Evolutionary conservation across 2,329 filamentous ascomycete genomes (phyloP).

Genomic region (Ophiocordyceps polyrhachis-furcata): DNA sequence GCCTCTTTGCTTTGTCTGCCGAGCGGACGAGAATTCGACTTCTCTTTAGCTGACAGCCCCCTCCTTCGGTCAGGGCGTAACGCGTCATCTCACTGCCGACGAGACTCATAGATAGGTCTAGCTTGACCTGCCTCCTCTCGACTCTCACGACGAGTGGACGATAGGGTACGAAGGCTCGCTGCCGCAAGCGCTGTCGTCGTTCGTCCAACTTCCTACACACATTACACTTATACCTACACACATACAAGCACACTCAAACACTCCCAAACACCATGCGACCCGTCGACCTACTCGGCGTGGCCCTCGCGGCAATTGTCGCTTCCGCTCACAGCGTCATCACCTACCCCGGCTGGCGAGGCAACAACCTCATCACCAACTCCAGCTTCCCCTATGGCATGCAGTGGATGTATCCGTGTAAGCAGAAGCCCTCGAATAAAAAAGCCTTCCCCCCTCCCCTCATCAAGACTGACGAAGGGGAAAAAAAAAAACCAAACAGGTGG

Average conservation of each 20-base stretch:
- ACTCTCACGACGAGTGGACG: neutral
- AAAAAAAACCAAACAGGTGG: conserved; percentile 45
- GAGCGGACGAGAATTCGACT: neutral
- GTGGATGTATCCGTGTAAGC: conserved; percentile 85
- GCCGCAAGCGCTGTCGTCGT: neutral
- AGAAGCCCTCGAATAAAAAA: neutral
- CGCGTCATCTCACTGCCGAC: neutral
- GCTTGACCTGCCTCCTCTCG: neutral
- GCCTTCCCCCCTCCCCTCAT: neutral
- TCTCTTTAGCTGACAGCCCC: neutral
- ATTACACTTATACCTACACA: no score
- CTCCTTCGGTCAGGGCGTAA: neutral
- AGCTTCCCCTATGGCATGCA: conserved; percentile 81
- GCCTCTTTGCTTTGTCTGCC: neutral
- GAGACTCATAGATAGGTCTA: neutral
- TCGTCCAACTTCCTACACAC: neutral
- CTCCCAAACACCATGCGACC: neutral
- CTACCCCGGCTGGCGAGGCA: conserved; percentile 73
- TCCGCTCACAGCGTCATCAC: conserved; percentile 66
- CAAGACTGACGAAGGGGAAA: neutral
- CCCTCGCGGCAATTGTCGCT: conserved; percentile 25
- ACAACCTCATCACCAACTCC: conserved; percentile 65
- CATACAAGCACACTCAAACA: no score
- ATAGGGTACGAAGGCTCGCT: neutral
- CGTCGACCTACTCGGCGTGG: conserved; percentile 2